These are phyloP conservation scores for Komagataella phaffii DNA, from an alignment of 805 yeast species.

Conservation along the genomic window DNA sequence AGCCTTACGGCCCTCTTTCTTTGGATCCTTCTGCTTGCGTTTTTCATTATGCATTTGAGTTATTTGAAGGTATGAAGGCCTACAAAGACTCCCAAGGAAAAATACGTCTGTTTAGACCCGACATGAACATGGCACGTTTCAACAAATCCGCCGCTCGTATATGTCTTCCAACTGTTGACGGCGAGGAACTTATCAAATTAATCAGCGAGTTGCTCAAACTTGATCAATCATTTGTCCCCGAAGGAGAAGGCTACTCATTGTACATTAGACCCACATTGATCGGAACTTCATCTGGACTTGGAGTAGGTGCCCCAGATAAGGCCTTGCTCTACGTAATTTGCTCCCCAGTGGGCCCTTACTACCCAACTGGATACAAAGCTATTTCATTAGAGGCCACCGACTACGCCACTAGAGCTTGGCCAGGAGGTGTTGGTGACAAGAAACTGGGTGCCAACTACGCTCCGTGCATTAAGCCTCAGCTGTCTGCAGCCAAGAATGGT, in stretches of 20 bases:
- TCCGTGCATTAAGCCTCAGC: constrained; percentile 85
- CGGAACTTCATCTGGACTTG: constrained; percentile 82
- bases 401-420: constrained; percentile 97
- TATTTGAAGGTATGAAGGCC: constrained; percentile 94
- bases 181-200: constrained; percentile 60
- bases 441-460: constrained; percentile 98
- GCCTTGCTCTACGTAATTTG: constrained; percentile 81
- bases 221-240: constrained; percentile 73
- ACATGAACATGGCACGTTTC: constrained; percentile 86
- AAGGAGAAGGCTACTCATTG: constrained; percentile 78
- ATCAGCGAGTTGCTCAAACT: constrained; percentile 64
- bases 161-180: constrained; percentile 77
- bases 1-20: constrained; percentile 65
- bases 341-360: constrained; percentile 96
- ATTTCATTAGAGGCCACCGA: constrained; percentile 91
- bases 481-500: constrained; percentile 82
- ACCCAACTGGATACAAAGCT: constrained; percentile 91
- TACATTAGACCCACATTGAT: constrained; percentile 92
- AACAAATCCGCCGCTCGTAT: constrained; percentile 81
- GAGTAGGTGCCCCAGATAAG: constrained; percentile 70
- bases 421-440: constrained; percentile 95
- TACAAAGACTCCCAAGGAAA: constrained; percentile 53
- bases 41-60: constrained; percentile 88
- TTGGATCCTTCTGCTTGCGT: constrained; percentile 86
- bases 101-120: constrained; percentile 79